Percentiles rank a stretch among this genome's conserved stretches.
Conservation (phyloP, 2,329 filamentous ascomycete genomes). For the Nemania diffusa region DNA sequence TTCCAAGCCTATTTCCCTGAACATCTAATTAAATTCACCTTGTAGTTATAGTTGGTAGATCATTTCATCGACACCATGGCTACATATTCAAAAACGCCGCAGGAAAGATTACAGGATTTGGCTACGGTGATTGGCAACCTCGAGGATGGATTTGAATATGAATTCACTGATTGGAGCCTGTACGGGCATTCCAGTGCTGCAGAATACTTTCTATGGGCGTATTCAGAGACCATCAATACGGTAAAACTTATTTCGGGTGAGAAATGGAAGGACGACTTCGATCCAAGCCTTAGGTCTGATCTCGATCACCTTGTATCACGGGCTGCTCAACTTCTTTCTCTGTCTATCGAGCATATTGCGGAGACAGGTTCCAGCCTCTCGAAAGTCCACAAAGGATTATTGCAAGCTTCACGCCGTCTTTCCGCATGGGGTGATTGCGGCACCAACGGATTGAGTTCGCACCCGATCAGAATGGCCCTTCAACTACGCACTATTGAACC, state of each 20-base stretch:
- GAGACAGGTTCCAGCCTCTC: neutral
- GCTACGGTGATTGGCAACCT: neutral
- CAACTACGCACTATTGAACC: neutral
- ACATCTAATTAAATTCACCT: neutral
- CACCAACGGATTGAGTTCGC: neutral
- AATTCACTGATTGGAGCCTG: neutral
- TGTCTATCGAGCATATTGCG: neutral
- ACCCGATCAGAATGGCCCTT: constrained; percentile 3
- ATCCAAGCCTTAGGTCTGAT: neutral
- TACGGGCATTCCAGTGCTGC: neutral
- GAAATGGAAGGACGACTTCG: constrained; percentile 4
- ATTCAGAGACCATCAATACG: neutral
- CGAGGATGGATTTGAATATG: neutral
- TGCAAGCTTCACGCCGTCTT: neutral
- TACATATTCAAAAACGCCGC: neutral
- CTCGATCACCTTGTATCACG: neutral
- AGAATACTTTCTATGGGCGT: constrained; percentile 7
- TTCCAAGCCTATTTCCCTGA: neutral
- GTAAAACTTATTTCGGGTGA: neutral
- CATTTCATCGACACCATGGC: constrained; percentile 3
- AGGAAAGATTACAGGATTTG: constrained; percentile 3
- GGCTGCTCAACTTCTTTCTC: neutral
- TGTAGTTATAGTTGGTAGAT: neutral
- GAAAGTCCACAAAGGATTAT: constrained; percentile 14
- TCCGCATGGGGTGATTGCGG: neutral